phyloP scores from a whole-genome alignment of 371 early-diverging fungal genomes.

The Mortierella sp. region DNA sequence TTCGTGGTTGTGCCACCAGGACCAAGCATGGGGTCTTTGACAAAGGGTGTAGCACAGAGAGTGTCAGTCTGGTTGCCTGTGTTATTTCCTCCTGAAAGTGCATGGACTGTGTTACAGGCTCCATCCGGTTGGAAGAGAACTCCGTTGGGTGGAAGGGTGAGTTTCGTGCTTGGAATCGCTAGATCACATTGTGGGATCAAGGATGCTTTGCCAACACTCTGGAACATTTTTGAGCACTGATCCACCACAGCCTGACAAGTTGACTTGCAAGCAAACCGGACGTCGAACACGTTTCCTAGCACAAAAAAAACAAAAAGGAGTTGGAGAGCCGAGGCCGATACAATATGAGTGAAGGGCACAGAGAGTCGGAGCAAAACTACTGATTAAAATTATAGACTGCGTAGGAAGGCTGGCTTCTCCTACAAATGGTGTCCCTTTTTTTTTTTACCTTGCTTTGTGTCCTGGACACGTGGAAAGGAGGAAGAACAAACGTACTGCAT shows the following conservation, averaged over 20 bases:
- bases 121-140: conserved; percentile 52
- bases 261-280: conserved; percentile 55
- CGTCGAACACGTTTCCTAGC: neutral
- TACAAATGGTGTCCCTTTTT: too few relatives aligned
- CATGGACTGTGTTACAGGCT: conserved; percentile 42
- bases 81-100: neutral
- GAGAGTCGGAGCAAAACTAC: too few relatives aligned
- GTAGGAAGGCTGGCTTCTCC: too few relatives aligned
- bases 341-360: too few relatives aligned
- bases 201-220: conserved; percentile 32
- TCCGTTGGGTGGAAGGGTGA: conserved; percentile 28
- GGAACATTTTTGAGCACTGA: conserved; percentile 51
- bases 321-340: too few relatives aligned
- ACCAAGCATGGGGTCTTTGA: conserved; percentile 38
- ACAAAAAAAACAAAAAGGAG: neutral
- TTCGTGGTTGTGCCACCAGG: conserved; percentile 7
- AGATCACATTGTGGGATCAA: conserved; percentile 55
- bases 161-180: neutral
- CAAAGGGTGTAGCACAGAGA: conserved; percentile 56
- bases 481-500: conserved; percentile 11
- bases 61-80: neutral
- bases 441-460: neutral
- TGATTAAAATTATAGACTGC: too few relatives aligned
- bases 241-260: conserved; percentile 52
- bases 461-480: neutral